These are phyloP conservation scores for Aureobasidium namibiae DNA, from an alignment of 2,329 filamentous ascomycete species.

Conservation along the genomic window DNA sequence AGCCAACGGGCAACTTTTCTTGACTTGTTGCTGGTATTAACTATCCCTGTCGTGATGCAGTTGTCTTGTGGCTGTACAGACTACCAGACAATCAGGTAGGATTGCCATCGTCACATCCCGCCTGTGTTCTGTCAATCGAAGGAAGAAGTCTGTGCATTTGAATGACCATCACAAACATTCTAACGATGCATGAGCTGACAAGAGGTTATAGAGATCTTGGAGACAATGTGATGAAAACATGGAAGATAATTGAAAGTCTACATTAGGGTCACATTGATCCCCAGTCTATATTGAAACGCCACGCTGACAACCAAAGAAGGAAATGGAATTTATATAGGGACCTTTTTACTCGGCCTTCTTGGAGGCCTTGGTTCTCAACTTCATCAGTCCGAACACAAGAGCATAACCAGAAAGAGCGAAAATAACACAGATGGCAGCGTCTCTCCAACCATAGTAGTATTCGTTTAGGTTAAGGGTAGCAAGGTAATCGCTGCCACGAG, in stretches of 20 bases:
- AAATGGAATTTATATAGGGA: neutral
- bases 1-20: no score
- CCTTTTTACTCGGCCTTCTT: conserved; percentile 31
- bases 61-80: no score
- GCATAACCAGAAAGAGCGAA: conserved; percentile 50
- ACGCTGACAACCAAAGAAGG: neutral
- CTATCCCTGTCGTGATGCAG: no score
- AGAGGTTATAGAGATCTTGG: neutral
- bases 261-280: neutral
- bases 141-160: neutral
- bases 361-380: conserved; percentile 32
- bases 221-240: neutral
- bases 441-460: conserved; percentile 59
- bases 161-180: no score
- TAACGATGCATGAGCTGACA: neutral
- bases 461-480: conserved; percentile 50
- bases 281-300: neutral
- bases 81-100: no score
- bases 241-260: neutral
- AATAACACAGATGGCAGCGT: conserved; percentile 51
- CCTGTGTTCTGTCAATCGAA: neutral
- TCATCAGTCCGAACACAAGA: conserved; percentile 37
- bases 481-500: conserved; percentile 51
- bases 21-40: no score
- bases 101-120: neutral